These are phyloP conservation scores for Saccharomycopsis capsularis DNA, from an alignment of 805 yeast genomes.

Conservation along the genomic window DNA sequence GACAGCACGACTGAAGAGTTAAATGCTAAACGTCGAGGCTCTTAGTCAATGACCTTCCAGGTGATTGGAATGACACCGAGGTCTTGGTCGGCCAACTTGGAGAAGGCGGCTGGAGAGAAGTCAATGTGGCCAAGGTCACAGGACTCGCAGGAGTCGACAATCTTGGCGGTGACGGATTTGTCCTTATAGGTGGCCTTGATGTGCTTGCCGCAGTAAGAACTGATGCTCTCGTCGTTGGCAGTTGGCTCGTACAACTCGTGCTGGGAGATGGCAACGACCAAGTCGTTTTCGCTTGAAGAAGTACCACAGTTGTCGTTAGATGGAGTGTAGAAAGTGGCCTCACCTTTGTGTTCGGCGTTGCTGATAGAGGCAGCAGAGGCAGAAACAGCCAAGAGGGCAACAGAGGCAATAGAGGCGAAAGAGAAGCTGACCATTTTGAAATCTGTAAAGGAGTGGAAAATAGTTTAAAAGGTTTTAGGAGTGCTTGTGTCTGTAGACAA, in stretches of 20 bases:
- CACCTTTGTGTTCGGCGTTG: slow-evolving; percentile 25
- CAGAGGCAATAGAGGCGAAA: not conserved
- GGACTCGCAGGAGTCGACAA: slow-evolving; percentile 52
- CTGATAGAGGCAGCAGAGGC: not conserved
- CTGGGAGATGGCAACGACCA: slow-evolving; percentile 44
- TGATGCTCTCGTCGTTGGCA: slow-evolving; percentile 34
- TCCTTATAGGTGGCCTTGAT: slow-evolving; percentile 41
- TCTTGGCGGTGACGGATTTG: slow-evolving; percentile 48
- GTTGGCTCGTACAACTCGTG: slow-evolving; percentile 32
- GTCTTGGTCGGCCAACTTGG: slow-evolving; percentile 40
- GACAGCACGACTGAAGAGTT: no score
- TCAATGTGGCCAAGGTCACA: slow-evolving; percentile 47
- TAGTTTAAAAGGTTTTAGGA: no score
- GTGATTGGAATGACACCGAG: slow-evolving; percentile 49
- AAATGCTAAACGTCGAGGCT: not conserved
- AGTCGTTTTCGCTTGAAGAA: slow-evolving; percentile 38
- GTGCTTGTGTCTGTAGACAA: no score
- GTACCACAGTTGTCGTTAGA: slow-evolving; percentile 51
- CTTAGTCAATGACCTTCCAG: slow-evolving; percentile 35
- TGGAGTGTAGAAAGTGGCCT: slow-evolving; percentile 39
- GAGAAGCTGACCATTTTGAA: not conserved
- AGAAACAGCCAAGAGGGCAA: slow-evolving; percentile 1
- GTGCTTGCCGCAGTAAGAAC: slow-evolving; percentile 44
- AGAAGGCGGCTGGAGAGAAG: slow-evolving; percentile 55
- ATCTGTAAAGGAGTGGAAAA: not conserved